Base-by-base conservation (phyloP, 1,284 basidiomycete species). In the Trichosporon coremiiforme region DNA sequence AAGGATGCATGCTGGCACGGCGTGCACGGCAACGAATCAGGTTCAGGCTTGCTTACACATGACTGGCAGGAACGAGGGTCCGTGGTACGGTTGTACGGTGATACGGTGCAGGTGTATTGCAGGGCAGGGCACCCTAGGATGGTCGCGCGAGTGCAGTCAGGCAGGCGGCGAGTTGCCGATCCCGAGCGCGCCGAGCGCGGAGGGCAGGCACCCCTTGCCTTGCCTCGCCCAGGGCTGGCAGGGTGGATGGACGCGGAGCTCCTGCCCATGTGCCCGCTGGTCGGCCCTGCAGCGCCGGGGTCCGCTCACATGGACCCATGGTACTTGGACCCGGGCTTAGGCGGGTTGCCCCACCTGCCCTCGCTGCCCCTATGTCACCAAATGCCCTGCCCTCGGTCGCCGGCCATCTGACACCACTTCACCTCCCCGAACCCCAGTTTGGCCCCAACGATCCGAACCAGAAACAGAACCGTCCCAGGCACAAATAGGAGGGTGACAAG, bases 101-200 rank as follows among this genome's bases (percentile, higher is more conserved):
- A n/a, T n/a, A n/a, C 7, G 10, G 36, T 4, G 45, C 33, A 9
- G 17, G 15, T 17, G 45, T 8, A 33, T 33, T n/a, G n/a, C n/a
- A n/a, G n/a, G n/a, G n/a, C n/a, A n/a, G n/a, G n/a, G n/a, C n/a
- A n/a, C n/a, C n/a, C 33, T 47, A 8, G 4, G 47, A 1, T 53
- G 47, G 47, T 53, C 47, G 47, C 47, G 47, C 47, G 47, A 53
- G 47, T 17, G 47, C 53, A 71, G 8, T n/a, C n/a, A n/a, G n/a
- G n/a, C n/a, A n/a, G n/a, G n/a, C n/a, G n/a, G n/a, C n/a, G 64
- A 25, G 60, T 64, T 35, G 50, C 60, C 63, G 38, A 65, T 41
- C 64, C n/a, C 17, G n/a, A 57, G 31, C 66, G 33, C 33, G 36
- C 17, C 55, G 38, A 45, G 35, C 41, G 33, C 29, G 38, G 20